Evolutionary conservation across 208 protist species (phyloP).

Genomic region (Acanthamoeba culbertsoni): DNA sequence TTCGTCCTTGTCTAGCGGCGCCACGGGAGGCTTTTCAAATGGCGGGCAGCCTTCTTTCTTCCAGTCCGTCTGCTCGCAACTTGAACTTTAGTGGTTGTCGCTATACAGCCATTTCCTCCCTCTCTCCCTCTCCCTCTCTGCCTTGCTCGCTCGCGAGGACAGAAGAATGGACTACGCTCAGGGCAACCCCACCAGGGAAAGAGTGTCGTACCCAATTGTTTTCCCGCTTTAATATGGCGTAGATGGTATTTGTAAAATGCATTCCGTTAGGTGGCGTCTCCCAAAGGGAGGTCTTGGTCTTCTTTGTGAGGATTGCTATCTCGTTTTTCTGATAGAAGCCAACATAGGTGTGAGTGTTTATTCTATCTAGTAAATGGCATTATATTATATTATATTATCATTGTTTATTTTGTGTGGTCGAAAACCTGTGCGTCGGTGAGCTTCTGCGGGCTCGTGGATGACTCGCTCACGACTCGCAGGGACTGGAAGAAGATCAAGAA

Average conservation of each 20-base stretch:
- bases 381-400: too few species aligned
- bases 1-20: not conserved
- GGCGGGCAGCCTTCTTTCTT: conserved; percentile 27
- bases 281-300: conserved; percentile 23
- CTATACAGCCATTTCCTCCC: not conserved
- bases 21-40: conserved; percentile 2
- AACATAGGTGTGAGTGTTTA: too few species aligned
- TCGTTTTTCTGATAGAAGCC: conserved; percentile 54
- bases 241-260: conserved; percentile 28
- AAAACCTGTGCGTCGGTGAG: not conserved
- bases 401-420: too few species aligned
- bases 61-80: not conserved
- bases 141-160: too few species aligned
- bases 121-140: too few species aligned
- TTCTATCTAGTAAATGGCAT: too few species aligned
- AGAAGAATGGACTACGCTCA: too few species aligned
- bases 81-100: not conserved
- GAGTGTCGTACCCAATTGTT: conserved; percentile 6
- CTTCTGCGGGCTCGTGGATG: not conserved
- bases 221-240: conserved; percentile 35
- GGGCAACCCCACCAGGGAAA: too few species aligned
- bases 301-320: not conserved
- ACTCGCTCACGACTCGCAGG: conserved; percentile 15
- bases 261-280: conserved; percentile 28
- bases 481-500: conserved; percentile 41